Conservation (phyloP, 768 basidiomycete genomes). For the Tulasnella sp. region DNA sequence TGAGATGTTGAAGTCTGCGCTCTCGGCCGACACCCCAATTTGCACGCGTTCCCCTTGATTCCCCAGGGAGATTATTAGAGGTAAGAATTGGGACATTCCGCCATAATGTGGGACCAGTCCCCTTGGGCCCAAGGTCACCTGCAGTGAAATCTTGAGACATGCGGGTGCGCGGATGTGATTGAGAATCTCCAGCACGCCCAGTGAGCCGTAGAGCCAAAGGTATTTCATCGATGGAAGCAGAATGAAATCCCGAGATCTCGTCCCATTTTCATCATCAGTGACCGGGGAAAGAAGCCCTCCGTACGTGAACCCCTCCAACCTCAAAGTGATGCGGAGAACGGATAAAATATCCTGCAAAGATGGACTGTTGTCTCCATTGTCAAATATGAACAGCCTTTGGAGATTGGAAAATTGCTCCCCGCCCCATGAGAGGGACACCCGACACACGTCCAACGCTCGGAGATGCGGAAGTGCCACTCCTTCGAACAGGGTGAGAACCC, state of each 20-base stretch:
- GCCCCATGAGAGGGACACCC: background rate
- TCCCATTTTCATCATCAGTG: background rate
- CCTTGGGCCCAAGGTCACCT: background rate
- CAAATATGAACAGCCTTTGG: background rate
- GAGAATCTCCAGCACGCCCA: background rate
- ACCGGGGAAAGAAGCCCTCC: background rate
- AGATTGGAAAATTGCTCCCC: background rate
- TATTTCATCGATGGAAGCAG: background rate
- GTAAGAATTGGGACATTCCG: background rate
- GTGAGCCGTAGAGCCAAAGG: background rate
- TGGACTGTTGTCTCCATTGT: background rate
- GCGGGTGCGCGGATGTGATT: background rate
- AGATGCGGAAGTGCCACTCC: background rate
- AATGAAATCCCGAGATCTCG: background rate
- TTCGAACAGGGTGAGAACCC: background rate
- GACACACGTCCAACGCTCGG: background rate
- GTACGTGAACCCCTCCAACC: background rate
- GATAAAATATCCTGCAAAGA: background rate
- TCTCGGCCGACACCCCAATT: background rate
- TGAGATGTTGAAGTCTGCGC: too few relatives aligned
- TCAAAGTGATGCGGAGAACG: background rate
- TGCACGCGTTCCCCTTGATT: background rate
- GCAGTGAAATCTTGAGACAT: background rate
- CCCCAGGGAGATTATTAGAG: background rate
- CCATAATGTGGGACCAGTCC: background rate